Conservation (phyloP, 306 rosid genomes). For the Gillenia trifoliata region DNA sequence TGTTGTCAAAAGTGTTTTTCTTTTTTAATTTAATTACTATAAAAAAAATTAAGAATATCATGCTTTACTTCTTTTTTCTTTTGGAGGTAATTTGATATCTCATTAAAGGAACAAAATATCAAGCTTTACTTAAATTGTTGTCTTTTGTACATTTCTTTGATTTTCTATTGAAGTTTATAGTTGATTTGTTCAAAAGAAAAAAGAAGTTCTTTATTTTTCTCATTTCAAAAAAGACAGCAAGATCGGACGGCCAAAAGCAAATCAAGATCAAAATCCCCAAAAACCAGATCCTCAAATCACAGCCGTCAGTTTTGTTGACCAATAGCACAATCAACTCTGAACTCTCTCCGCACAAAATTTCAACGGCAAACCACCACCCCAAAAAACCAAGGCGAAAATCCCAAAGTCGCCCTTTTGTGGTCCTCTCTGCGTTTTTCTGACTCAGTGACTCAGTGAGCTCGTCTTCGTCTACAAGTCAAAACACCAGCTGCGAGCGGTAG, state of each 20-base stretch:
- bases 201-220: background rate
- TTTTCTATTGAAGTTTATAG: no score
- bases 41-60: no score
- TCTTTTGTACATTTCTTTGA: no score
- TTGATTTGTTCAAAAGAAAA: background rate
- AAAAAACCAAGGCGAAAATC: background rate
- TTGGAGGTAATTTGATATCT: no score
- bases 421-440: background rate
- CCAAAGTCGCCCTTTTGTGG: background rate
- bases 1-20: no score
- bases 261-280: background rate
- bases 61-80: no score
- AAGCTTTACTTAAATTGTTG: no score
- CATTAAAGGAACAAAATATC: no score
- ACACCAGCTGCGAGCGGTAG: background rate
- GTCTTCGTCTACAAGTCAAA: background rate
- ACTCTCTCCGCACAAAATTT: no score
- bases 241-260: background rate
- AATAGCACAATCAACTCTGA: background rate
- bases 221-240: background rate
- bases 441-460: background rate
- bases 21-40: no score
- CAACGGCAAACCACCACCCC: background rate
- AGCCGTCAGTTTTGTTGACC: background rate
- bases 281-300: background rate